Base-by-base conservation (phyloP, 805 yeast species). In the Hyphopichia homilentoma region DNA sequence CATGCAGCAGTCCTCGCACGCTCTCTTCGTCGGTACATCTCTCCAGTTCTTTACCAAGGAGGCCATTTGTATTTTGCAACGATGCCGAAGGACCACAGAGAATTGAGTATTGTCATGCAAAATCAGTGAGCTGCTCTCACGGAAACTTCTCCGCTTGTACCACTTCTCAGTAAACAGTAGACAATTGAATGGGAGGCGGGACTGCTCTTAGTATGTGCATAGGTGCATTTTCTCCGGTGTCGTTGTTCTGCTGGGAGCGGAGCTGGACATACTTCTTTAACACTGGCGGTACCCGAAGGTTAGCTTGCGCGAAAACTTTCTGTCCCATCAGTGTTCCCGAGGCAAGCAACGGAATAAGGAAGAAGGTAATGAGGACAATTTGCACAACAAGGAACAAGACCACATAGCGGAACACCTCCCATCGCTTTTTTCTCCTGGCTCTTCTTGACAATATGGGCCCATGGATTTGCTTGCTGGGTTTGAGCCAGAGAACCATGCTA, bases 211-310 rank as follows among this genome's bases (percentile, higher is more conserved):
- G 41, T 11, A 77, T 61, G 7, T 60, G 54, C 1, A 54, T 32
- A 1, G 84, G 81, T 0, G 82, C 83, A 16, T 35, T 32, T 29
- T 53, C 54, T 0, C 47, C 61, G 0, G 86, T 87, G 0, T 87
- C 81, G 47, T 81, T 87, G 45, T 81, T 79, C 27, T 72, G 63
- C 46, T 79, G 84, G 24, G 57, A 48, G 23, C 60, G 69, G 1
- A 88, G 87, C 49, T 81, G 88, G 6, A 79, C 48, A 16, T 17
- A 27, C 7, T 21, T 9, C 5, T 18, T 9, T 24, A 78, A 44
- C 3, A 39, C 43, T 3, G 28, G 30, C 4, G 41, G 31, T 4
- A 14, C 20, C 14, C 9, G 16, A 4, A 16, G 11, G 12, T 13
- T 17, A 14, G 27, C 21, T n/a, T n/a, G n/a, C n/a, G n/a, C n/a